phyloP scores from a whole-genome alignment of 768 basidiomycete species.

The Cubamyces lactineus region DNA sequence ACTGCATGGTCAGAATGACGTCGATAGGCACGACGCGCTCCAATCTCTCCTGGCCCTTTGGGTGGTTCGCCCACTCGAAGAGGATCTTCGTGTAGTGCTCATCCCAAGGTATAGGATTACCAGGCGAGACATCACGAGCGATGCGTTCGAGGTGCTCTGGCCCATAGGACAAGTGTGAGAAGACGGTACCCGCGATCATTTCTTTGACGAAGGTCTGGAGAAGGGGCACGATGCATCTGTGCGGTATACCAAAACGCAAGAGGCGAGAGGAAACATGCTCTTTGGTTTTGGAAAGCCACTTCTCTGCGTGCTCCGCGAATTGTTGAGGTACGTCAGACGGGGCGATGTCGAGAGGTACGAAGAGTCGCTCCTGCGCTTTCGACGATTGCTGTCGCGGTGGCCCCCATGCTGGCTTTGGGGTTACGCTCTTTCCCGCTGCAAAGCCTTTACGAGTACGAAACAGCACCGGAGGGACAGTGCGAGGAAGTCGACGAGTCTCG shows the following conservation, averaged over 20 bases:
- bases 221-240: slow-evolving; percentile 41
- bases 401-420: neutral
- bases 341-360: neutral
- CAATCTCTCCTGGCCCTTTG: slow-evolving; percentile 32
- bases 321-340: slow-evolving; percentile 30
- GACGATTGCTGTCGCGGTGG: too few species aligned
- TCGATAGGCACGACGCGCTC: slow-evolving; percentile 32
- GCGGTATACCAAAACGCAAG: slow-evolving; percentile 51
- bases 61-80: slow-evolving; percentile 56
- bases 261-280: slow-evolving; percentile 43
- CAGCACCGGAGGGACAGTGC: neutral
- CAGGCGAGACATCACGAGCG: slow-evolving; percentile 34
- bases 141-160: slow-evolving; percentile 51
- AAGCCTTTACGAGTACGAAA: neutral
- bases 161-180: slow-evolving; percentile 29
- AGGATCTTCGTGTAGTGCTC: slow-evolving; percentile 55
- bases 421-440: neutral
- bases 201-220: slow-evolving; percentile 46
- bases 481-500: neutral
- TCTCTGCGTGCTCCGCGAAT: slow-evolving; percentile 41
- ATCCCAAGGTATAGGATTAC: slow-evolving; percentile 39
- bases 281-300: slow-evolving; percentile 41
- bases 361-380: too few species aligned
- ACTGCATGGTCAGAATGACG: slow-evolving; percentile 43
- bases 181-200: slow-evolving; percentile 34